phyloP scores from a whole-genome alignment of 1,284 basidiomycete species.

The Ceraceosorus guamensis region DNA sequence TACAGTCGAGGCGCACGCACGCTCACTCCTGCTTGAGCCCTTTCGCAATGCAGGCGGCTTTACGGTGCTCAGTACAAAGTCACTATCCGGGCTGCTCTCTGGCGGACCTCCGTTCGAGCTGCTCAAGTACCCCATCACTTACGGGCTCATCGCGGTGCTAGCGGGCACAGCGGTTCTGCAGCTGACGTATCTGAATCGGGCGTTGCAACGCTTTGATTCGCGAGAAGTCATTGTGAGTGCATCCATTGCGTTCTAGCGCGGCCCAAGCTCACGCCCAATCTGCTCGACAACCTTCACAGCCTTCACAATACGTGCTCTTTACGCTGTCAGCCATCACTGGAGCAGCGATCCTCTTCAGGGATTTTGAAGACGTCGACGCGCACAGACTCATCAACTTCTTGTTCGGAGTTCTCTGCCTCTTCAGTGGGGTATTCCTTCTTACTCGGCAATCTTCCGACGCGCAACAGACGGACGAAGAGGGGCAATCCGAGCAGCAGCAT shows the following conservation, averaged over 20 bases:
- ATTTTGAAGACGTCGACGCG: constrained; percentile 59
- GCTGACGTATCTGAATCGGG: constrained; percentile 74
- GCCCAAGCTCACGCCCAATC: not conserved
- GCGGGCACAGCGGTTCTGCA: constrained; percentile 75
- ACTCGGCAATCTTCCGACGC: constrained; percentile 15
- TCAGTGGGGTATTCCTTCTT: constrained; percentile 68
- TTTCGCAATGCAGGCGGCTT: constrained; percentile 63
- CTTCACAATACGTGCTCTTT: constrained; percentile 82
- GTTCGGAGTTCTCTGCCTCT: constrained; percentile 73
- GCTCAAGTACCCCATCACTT: constrained; percentile 38
- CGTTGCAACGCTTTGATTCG: constrained; percentile 50
- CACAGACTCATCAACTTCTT: constrained; percentile 78
- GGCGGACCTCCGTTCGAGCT: constrained; percentile 21
- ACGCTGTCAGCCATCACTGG: constrained; percentile 73
- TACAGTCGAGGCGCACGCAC: not conserved
- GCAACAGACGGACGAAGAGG: constrained; percentile 7
- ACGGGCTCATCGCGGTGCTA: constrained; percentile 57
- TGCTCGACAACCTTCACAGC: constrained; percentile 43
- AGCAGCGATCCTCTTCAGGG: constrained; percentile 84
- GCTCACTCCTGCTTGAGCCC: not conserved
- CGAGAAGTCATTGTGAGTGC: constrained; percentile 20
- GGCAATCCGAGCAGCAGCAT: not conserved
- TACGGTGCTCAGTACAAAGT: constrained; percentile 89
- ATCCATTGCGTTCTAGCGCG: constrained; percentile 50
- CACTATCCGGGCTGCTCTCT: constrained; percentile 65